Evolutionary conservation across 176 grass and related monocot genomes (phyloP).

Genomic region (Chrysopogon serrulatus): DNA sequence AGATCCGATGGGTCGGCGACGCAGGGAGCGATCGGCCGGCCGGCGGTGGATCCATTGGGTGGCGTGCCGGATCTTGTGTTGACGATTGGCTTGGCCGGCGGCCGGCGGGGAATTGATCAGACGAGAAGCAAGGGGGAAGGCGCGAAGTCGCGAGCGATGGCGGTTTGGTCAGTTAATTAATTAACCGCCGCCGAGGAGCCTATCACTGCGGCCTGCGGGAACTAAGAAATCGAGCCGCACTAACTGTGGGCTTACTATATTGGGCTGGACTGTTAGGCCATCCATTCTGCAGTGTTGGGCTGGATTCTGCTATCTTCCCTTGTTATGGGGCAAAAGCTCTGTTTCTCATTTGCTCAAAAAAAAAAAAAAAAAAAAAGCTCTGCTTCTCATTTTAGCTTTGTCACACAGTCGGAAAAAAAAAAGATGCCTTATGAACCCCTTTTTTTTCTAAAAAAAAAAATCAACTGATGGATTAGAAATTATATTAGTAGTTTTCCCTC

Average conservation of each 20-base stretch:
- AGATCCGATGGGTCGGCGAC: neutral
- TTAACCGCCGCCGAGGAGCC: neutral
- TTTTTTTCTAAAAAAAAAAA: too few species aligned
- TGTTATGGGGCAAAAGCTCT: too few species aligned
- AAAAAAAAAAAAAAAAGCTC: too few species aligned
- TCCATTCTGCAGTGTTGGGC: too few species aligned
- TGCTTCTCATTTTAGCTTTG: too few species aligned
- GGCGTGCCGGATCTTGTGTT: neutral
- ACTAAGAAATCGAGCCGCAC: neutral
- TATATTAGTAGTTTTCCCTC: too few species aligned
- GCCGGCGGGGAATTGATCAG: neutral
- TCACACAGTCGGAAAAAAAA: too few species aligned
- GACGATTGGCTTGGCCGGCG: neutral
- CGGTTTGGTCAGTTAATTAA: neutral
- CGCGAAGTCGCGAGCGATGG: neutral
- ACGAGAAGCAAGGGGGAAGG: neutral
- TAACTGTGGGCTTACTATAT: neutral
- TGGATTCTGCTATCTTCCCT: too few species aligned
- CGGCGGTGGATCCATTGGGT: neutral
- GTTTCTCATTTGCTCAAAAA: too few species aligned
- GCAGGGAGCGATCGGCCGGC: neutral
- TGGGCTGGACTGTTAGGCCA: neutral
- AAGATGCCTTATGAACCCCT: too few species aligned
- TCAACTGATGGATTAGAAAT: too few species aligned
- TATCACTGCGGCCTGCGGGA: too few species aligned